Base-by-base conservation (phyloP, 2,329 filamentous ascomycete genomes). In the Teratosphaeria zuluensis region DNA sequence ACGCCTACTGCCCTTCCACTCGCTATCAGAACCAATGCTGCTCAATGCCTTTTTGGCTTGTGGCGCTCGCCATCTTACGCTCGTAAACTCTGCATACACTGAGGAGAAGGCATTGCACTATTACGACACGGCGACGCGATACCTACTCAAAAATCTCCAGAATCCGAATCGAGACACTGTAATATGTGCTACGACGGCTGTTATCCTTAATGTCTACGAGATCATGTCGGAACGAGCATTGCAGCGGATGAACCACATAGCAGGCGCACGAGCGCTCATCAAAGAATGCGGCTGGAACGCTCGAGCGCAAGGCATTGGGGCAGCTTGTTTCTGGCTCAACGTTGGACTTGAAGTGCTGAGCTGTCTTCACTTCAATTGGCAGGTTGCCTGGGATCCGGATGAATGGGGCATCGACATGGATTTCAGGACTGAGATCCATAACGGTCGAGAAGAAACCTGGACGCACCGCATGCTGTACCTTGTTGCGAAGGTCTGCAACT, bases 291-390 rank as follows among this genome's bases (percentile, higher is more conserved):
- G 86, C 4, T 96, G 92, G 92, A 87, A 90, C 66, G 90, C 90
- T 0, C 84, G 80, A 62, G 88, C 88, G 38, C 82, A 80, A 1
- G 91, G 92, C 0, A 84, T 96, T 21, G 92, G 90, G 0, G 84
- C 86, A 0, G 90, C 92, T 0, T 96, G 92, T 72, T 96, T 96
- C 75, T 96, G 92, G 92, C 78, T 96, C 42, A 96, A 95, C 66
- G 85, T 95, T 16, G 88, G 87, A 16, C 88, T 96, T 81, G 92
- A 97, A 71, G 79, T 96, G n/a, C 78, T 96, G 31, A 90, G 85
- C 63, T 96, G 91, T 71, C 78, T 96, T 16, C 87, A 90, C 64
- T 90, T 90, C 73, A 91, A 92, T 70, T 95, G 89, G 88, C 83
- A 86, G 64, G 84, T 90, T 12, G 86, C 89, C 0, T 96, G 91